A percentile compares a stretch with the other conserved stretches of the same genome.
These are phyloP conservation scores for Camelina neglecta DNA, from an alignment of 345 rosid species.

Conservation along the genomic window DNA sequence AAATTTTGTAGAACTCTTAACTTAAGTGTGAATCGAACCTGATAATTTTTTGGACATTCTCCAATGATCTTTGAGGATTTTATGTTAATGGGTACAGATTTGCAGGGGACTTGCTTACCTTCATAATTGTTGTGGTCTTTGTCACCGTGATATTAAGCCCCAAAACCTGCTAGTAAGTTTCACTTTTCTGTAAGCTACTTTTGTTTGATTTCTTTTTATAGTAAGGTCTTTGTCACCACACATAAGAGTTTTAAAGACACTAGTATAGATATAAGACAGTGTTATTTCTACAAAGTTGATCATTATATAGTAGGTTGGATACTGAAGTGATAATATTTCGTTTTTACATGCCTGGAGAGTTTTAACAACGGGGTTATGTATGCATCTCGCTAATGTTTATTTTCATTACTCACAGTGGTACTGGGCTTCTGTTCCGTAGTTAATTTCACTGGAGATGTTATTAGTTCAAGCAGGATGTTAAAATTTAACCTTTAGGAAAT, in stretches of 20 bases:
- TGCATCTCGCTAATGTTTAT: slow-evolving; percentile 3
- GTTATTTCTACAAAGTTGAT: not conserved
- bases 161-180: slow-evolving; percentile 75
- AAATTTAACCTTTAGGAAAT: not conserved
- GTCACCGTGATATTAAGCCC: slow-evolving; percentile 91
- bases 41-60: slow-evolving; percentile 2
- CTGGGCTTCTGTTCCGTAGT: slow-evolving; percentile 3
- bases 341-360: slow-evolving; percentile 6
- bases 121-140: slow-evolving; percentile 77
- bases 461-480: not conserved
- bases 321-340: not conserved
- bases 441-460: not conserved
- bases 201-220: slow-evolving; percentile 13
- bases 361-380: not conserved
- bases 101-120: slow-evolving; percentile 89
- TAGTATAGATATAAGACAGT: not conserved
- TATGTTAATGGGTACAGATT: slow-evolving; percentile 55
- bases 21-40: not conserved
- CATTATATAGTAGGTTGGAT: not conserved
- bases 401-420: not conserved
- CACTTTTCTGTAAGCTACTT: slow-evolving; percentile 1
- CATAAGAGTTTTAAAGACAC: not conserved
- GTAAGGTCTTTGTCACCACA: slow-evolving; percentile 2
- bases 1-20: not conserved
- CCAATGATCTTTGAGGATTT: slow-evolving; percentile 15